Evolutionary conservation across 2,329 filamentous ascomycete species (phyloP).

Genomic region (Alternaria postmessia): DNA sequence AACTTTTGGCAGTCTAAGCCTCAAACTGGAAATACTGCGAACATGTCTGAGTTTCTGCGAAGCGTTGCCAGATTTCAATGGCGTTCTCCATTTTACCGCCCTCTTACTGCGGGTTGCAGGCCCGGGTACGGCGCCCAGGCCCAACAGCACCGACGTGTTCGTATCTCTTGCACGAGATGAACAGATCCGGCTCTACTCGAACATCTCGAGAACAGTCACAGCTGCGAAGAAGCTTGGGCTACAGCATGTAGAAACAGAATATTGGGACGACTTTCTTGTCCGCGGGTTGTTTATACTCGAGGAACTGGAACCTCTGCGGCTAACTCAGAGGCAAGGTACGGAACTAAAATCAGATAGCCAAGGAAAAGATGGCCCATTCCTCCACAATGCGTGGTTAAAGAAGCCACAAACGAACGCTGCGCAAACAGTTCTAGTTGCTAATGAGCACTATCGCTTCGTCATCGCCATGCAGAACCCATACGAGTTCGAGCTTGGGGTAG

Average conservation of each 20-base stretch:
- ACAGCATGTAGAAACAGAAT: constrained; percentile 76
- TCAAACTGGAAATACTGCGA: constrained; percentile 87
- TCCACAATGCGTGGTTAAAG: constrained; percentile 93
- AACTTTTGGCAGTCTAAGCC: constrained; percentile 75
- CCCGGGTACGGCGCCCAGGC: constrained; percentile 75
- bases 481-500: constrained; percentile 89
- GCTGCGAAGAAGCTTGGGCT: constrained; percentile 80
- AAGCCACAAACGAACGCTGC: constrained; percentile 62
- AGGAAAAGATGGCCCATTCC: constrained; percentile 75
- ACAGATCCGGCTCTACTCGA: constrained; percentile 82
- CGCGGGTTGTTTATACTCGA: constrained; percentile 75
- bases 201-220: constrained; percentile 82
- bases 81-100: constrained; percentile 87
- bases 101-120: constrained; percentile 84
- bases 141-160: constrained; percentile 72
- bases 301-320: constrained; percentile 34
- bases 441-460: constrained; percentile 78
- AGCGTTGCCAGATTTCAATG: constrained; percentile 88
- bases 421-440: constrained; percentile 77
- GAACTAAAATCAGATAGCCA: constrained; percentile 42
- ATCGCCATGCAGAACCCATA: constrained; percentile 93
- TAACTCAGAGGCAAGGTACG: constrained; percentile 46
- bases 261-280: constrained; percentile 96
- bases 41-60: constrained; percentile 95
- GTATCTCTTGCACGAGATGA: constrained; percentile 80